Percentiles rank a stretch among this genome's conserved stretches.
These are phyloP conservation scores for Vaccinium macrocarpon DNA, from an alignment of 148 eudicot species.

Conservation along the genomic window DNA sequence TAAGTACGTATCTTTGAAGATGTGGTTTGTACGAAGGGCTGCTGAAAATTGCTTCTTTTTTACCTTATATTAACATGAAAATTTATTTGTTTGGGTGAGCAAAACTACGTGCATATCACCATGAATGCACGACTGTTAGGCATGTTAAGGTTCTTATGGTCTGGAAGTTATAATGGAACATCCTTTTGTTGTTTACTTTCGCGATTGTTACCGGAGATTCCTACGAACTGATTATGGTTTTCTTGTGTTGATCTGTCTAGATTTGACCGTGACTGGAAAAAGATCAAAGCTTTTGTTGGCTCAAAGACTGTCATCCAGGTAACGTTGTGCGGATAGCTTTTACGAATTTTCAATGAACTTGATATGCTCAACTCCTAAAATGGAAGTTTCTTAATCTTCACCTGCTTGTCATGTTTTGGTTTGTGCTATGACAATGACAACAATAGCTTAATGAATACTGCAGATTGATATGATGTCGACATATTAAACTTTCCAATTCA, in stretches of 20 bases:
- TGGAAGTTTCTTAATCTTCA: background rate
- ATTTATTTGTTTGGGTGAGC: background rate
- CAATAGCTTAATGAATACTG: background rate
- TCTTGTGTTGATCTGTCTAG: constrained; percentile 33
- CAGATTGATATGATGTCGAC: background rate
- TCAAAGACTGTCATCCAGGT: constrained; percentile 96
- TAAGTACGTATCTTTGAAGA: background rate
- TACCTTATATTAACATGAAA: background rate
- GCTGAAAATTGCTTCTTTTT: background rate
- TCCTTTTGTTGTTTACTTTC: background rate
- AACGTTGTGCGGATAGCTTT: background rate
- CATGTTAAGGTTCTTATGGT: background rate
- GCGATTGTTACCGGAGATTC: background rate
- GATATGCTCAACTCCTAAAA: background rate
- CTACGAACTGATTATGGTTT: background rate
- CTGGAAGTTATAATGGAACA: background rate
- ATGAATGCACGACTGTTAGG: background rate
- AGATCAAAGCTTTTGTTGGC: constrained; percentile 90
- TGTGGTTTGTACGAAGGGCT: background rate
- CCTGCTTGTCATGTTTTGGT: background rate
- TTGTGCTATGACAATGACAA: background rate
- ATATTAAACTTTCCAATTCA: background rate
- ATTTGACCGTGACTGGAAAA: constrained; percentile 98
- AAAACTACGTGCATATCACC: background rate
- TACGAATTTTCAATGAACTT: background rate